phyloP scores from a whole-genome alignment of 75 land plant species.

The Azolla pinnata region DNA sequence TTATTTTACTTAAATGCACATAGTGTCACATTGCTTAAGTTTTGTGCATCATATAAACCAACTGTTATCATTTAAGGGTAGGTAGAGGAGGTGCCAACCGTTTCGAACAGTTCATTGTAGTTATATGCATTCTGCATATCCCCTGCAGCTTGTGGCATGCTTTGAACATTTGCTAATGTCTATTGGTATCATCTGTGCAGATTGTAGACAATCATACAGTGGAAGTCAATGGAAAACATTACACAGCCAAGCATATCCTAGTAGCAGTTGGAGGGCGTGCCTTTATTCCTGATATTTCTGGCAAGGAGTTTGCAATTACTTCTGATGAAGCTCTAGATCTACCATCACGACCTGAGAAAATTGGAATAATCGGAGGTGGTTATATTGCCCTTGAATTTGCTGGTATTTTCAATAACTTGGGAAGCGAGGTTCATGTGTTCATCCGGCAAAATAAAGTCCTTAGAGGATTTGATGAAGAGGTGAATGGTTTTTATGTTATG shows the following conservation, averaged over 20 bases:
- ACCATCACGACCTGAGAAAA: conserved; percentile 82
- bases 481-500: conserved; percentile 8
- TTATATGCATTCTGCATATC: too few relatives aligned
- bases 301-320: conserved; percentile 82
- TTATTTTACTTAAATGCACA: too few relatives aligned
- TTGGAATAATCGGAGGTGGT: conserved; percentile 95
- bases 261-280: conserved; percentile 94
- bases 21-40: too few relatives aligned
- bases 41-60: too few relatives aligned
- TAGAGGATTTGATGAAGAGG: conserved; percentile 92
- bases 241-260: conserved; percentile 75
- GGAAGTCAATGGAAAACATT: conserved; percentile 82
- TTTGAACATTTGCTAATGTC: neutral
- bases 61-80: too few relatives aligned
- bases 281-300: conserved; percentile 80
- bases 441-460: conserved; percentile 68
- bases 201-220: conserved; percentile 84
- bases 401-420: conserved; percentile 88
- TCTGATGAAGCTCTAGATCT: conserved; percentile 94
- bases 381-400: conserved; percentile 98
- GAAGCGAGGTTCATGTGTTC: conserved; percentile 82
- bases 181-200: conserved; percentile 21
- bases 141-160: too few relatives aligned
- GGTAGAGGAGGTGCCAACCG: too few relatives aligned
- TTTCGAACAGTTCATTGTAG: too few relatives aligned